Base-by-base conservation (phyloP, 768 basidiomycete genomes). In the Serendipita sp. region DNA sequence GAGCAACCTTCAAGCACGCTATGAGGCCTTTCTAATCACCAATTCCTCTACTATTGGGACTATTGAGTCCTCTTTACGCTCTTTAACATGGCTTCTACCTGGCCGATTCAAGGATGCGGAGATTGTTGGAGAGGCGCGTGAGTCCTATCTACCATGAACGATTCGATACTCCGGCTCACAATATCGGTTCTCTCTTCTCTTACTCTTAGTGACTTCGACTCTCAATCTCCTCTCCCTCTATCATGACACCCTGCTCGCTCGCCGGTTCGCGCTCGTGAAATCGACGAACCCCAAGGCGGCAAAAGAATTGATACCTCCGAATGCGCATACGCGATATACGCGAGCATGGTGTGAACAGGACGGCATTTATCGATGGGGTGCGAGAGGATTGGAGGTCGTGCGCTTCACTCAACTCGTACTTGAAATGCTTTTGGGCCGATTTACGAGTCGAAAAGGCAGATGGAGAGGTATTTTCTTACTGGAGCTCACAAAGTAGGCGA, bases 91-190 rank as follows among this genome's bases (percentile, higher is more conserved):
- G 93, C 85, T 98, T 70, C 77, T 98, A 48, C 95, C 95, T 48
- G 94, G 94, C 66, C 82, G 93, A 68, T 97, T 98, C 81, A 92
- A 91, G 75, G 94, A 97, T 80, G 92, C 93, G 52, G 94, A 97
- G 74, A 78, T 98, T 60, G 93, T 90, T 66, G 92, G 91, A 11
- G 95, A 98, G 82, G 84, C 88, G 71, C 78, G 94, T 95, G 69
- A 80, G 92, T 89, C 67, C 64, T 64, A 60, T 67, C 66, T 51
- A 70, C 23, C 66, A 23, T 36, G 64, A 56, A 64, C 60, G 36
- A 41, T 52, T 64, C 1, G 52, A 54, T 11, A 54, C 30, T 16
- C 52, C 52, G 52, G 52, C 52, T 54, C 52, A 54, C 28, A 11
- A 54, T 30, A 54, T 15, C 15, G 2, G 63, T 52, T 28, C 44